Evolutionary conservation across 2,329 filamentous ascomycete species (phyloP).

Genomic region (Kalmusia sp.): DNA sequence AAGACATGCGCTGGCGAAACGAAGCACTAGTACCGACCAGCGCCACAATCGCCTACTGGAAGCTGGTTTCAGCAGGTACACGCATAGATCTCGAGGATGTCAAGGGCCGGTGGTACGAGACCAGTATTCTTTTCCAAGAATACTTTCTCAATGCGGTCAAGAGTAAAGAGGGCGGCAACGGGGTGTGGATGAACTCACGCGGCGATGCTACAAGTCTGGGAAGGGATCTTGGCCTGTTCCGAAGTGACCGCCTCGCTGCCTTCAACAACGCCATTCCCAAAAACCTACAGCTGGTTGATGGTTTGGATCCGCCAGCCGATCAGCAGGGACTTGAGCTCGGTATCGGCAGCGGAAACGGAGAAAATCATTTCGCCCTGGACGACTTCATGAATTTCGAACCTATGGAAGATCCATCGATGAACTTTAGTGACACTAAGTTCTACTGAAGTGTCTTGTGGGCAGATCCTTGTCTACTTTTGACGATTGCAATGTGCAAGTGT

Average conservation of each 20-base stretch:
- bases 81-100: slow-evolving; percentile 56
- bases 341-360: slow-evolving; percentile 3
- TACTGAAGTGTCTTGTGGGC: background rate
- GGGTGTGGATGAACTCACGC: slow-evolving; percentile 56
- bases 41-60: slow-evolving; percentile 51
- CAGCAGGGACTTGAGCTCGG: slow-evolving; percentile 15
- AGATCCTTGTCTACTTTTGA: background rate
- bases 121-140: slow-evolving; percentile 54
- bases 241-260: slow-evolving; percentile 48
- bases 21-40: slow-evolving; percentile 48
- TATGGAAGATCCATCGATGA: slow-evolving; percentile 20
- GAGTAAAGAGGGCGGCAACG: slow-evolving; percentile 51
- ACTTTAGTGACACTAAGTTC: slow-evolving; percentile 8
- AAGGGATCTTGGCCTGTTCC: slow-evolving; percentile 34
- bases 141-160: slow-evolving; percentile 42
- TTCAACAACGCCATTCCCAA: slow-evolving; percentile 52
- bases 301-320: slow-evolving; percentile 42
- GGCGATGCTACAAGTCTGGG: slow-evolving; percentile 45
- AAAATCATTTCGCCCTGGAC: slow-evolving; percentile 25
- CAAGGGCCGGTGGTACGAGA: slow-evolving; percentile 69
- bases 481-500: background rate
- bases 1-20: slow-evolving; percentile 60
- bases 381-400: slow-evolving; percentile 51
- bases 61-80: slow-evolving; percentile 43
- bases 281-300: slow-evolving; percentile 47